Conservation (phyloP, 805 yeast genomes). For the Pichia cabralensis region DNA sequence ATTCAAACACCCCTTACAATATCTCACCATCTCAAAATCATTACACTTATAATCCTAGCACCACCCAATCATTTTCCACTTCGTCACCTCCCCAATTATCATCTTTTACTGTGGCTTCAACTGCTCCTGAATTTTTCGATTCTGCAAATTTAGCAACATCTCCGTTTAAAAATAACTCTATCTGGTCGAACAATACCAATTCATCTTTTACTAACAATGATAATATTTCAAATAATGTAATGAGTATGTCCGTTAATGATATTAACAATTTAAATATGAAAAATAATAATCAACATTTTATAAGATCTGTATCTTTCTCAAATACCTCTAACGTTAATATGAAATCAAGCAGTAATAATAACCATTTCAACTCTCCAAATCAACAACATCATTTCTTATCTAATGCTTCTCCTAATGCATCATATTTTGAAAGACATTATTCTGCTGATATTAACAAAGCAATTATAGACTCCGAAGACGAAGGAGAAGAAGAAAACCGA, state of each 20-base stretch:
- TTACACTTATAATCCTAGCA: too few species aligned
- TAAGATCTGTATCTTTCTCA: conserved; percentile 8
- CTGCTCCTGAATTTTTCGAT: neutral
- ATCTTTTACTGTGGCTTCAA: neutral
- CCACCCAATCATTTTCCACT: neutral
- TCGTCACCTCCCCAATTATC: too few species aligned
- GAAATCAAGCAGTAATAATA: too few species aligned
- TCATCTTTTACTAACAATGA: neutral
- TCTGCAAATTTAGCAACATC: conserved; percentile 12
- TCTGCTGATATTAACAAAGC: conserved; percentile 9
- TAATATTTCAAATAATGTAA: neutral
- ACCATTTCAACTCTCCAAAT: too few species aligned
- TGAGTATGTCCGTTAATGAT: too few species aligned
- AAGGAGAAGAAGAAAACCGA: too few species aligned
- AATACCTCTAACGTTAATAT: neutral
- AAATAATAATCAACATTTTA: neutral
- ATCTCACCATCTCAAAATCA: too few species aligned
- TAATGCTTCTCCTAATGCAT: conserved; percentile 1
- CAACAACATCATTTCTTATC: too few species aligned
- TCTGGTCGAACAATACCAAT: conserved; percentile 7
- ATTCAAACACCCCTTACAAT: too few species aligned
- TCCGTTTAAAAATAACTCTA: conserved; percentile 15
- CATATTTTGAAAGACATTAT: neutral
- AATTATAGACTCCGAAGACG: conserved; percentile 10
- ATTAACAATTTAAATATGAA: too few species aligned